A percentile compares a stretch with the other conserved stretches of the same genome.
phyloP scores from a whole-genome alignment of 306 rosid genomes.

The Citrullus amarus region DNA sequence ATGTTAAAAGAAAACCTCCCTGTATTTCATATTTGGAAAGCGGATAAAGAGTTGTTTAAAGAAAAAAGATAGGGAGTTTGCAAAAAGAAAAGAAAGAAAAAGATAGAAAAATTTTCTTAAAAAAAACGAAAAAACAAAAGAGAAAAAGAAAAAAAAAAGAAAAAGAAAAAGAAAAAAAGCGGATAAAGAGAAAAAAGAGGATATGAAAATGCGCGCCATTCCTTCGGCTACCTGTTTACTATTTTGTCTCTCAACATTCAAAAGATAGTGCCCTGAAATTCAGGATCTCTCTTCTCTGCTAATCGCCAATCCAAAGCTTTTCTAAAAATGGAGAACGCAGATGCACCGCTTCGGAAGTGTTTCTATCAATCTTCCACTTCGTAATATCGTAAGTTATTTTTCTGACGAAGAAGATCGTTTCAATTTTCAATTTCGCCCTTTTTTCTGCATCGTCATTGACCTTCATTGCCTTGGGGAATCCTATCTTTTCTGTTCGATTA shows the following conservation, averaged over 20 bases:
- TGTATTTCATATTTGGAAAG: too few species aligned
- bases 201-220: neutral
- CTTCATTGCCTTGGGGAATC: neutral
- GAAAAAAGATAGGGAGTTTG: too few species aligned
- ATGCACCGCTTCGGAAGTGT: neutral
- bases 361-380: neutral
- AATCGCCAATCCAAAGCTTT: neutral
- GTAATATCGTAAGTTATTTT: neutral
- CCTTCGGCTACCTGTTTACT: constrained; percentile 3
- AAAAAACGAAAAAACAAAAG: too few species aligned
- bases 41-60: too few species aligned
- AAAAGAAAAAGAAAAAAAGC: neutral
- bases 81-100: too few species aligned
- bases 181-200: neutral
- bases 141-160: too few species aligned
- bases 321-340: neutral
- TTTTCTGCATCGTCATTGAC: neutral
- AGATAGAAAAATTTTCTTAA: too few species aligned
- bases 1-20: too few species aligned
- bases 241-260: neutral
- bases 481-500: neutral
- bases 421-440: neutral
- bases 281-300: neutral
- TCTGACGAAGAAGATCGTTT: neutral
- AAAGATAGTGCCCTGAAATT: neutral